Evolutionary conservation across 352 stramenopile species (phyloP).

Genomic region (Globisporangium okanoganense): DNA sequence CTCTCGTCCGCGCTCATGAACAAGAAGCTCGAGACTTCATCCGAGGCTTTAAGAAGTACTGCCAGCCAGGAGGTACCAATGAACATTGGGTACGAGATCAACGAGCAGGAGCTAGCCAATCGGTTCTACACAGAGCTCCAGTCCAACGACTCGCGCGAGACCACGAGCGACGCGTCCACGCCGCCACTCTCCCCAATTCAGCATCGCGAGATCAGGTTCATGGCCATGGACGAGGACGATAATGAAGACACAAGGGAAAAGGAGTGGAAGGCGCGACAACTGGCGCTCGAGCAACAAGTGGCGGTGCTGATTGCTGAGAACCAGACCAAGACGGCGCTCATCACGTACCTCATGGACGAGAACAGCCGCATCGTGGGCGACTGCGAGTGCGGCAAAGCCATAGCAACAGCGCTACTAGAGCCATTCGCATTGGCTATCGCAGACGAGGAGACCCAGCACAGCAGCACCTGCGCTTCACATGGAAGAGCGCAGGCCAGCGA

Average conservation of each 20-base stretch:
- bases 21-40: conserved; percentile 3
- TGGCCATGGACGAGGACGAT: neutral
- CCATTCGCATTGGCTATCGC: neutral
- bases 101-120: conserved; percentile 8
- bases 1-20: conserved; percentile 15
- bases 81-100: conserved; percentile 10
- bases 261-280: conserved; percentile 6
- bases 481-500: conserved; percentile 9
- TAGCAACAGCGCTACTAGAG: neutral
- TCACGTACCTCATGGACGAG: conserved; percentile 12
- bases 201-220: neutral
- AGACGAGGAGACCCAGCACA: neutral
- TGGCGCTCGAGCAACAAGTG: conserved; percentile 14
- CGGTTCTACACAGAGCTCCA: conserved; percentile 10
- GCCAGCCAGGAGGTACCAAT: neutral
- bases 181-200: neutral
- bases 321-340: conserved; percentile 10
- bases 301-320: conserved; percentile 12
- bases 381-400: conserved; percentile 2
- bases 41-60: neutral
- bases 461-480: neutral
- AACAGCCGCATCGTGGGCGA: conserved; percentile 6
- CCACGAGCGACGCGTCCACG: neutral
- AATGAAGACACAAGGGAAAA: neutral
- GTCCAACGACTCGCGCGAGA: conserved; percentile 5